phyloP scores from a whole-genome alignment of 2,329 filamentous ascomycete genomes.

The Scopulariopsis brevicaulis region DNA sequence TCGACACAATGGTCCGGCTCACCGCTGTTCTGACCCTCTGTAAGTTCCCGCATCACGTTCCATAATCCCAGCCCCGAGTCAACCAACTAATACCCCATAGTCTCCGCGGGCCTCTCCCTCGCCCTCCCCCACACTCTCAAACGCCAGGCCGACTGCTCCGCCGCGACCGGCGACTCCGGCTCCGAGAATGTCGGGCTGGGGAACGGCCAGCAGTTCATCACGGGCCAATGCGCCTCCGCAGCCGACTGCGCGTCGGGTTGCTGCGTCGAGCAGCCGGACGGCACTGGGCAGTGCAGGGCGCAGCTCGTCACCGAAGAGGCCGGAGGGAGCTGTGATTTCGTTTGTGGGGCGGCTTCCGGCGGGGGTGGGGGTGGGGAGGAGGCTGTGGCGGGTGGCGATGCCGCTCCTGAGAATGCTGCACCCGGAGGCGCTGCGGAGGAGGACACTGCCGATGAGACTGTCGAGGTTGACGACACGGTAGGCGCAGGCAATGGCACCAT shows the following conservation, averaged over 20 bases:
- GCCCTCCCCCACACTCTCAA: neutral
- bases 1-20: neutral
- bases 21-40: neutral
- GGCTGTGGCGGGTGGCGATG: neutral
- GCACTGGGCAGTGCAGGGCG: constrained; percentile 3
- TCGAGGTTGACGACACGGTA: neutral
- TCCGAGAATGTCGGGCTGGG: constrained; percentile 14
- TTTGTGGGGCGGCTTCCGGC: neutral
- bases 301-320: neutral
- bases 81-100: neutral
- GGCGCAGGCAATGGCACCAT: neutral
- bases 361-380: neutral
- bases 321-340: constrained; percentile 2
- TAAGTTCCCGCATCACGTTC: neutral
- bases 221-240: constrained; percentile 12
- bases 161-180: constrained; percentile 8
- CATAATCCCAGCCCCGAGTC: neutral
- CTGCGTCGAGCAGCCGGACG: constrained; percentile 13
- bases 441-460: neutral
- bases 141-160: neutral
- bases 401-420: neutral
- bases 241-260: constrained; percentile 18
- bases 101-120: neutral
- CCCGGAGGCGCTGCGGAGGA: neutral
- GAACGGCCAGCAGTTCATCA: constrained; percentile 15